Conservation (phyloP, 2,329 filamentous ascomycete genomes). For the Coniochaeta sp. region DNA sequence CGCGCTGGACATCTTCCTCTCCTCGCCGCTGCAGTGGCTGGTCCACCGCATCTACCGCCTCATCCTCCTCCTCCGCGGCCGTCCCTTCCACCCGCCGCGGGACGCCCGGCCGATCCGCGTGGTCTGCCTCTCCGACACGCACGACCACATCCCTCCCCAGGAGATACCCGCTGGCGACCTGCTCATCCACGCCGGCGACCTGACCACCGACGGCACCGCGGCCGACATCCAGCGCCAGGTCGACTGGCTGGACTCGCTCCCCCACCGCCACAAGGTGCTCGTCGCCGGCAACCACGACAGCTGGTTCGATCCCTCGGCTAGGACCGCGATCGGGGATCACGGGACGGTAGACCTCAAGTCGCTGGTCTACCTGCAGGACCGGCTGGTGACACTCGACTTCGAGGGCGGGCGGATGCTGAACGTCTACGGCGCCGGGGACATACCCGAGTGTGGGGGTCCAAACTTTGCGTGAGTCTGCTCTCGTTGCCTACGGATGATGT, state of each 20-base stretch:
- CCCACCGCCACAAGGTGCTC: constrained; percentile 73
- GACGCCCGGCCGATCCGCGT: constrained; percentile 57
- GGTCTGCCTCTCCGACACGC: constrained; percentile 88
- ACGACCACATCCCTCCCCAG: constrained; percentile 51
- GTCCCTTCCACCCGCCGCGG: constrained; percentile 51
- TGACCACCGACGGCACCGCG: constrained; percentile 66
- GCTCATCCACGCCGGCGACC: constrained; percentile 83
- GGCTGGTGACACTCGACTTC: constrained; percentile 56
- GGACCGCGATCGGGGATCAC: constrained; percentile 44
- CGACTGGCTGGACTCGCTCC: constrained; percentile 70
- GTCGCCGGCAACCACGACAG: constrained; percentile 87
- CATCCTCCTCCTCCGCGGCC: constrained; percentile 60
- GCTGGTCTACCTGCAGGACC: constrained; percentile 70
- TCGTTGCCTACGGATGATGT: neutral
- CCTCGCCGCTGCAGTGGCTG: constrained; percentile 60
- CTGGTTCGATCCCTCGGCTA: constrained; percentile 66
- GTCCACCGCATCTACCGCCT: constrained; percentile 56
- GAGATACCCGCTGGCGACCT: constrained; percentile 73
- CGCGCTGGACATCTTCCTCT: constrained; percentile 55
- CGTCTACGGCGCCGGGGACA: constrained; percentile 75
- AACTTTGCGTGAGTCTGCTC: constrained; percentile 49
- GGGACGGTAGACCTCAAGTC: constrained; percentile 55
- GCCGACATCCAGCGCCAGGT: constrained; percentile 74
- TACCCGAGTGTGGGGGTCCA: constrained; percentile 65
- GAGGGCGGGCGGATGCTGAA: constrained; percentile 51